Evolutionary conservation across 345 rosid genomes (phyloP), one percentile per base, ranked within the genome.

Genomic region (Corchorus olitorius): DNA sequence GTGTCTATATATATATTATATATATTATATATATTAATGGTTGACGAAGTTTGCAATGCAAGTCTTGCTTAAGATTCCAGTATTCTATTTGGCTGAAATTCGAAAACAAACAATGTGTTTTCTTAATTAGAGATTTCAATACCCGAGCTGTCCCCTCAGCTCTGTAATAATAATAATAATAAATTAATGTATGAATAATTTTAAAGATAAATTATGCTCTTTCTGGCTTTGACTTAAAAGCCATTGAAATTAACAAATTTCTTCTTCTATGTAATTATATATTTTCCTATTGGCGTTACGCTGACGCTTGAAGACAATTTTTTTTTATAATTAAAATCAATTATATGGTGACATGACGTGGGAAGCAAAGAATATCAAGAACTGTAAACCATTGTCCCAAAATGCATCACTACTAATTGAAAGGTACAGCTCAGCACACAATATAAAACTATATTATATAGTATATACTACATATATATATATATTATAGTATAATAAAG

Each of bases 41-140:
- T 70, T 70, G 74, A 70, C 74, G 74, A 70, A 35, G 49, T 17
- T 17, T 53, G 74, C 74, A 70, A 70, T n/a, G 74, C 74, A 53
- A 70, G 45, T 0, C 7, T 66, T 14, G 60, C 41, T 7, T 3
- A 52, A 52, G 74, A 53, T 70, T 70, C 74, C 45, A 52, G 27
- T 27, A 27, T 11, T 49, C 61, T 15, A 9, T 49, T 52, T 33
- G 60, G 46, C 60, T 33, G 74, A 70, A 70, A 70, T 58, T 12
- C 70, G 53, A 52, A 65, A 52, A 65, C 70, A 65, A 27, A 65
- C 71, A 54, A 53, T 6, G 62, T n/a, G 43, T 70, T 70, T 70
- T 70, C 39, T 13, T 20, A 27, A 27, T 27, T 27, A 12, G n/a
- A 35, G 37, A 20, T 33, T 49, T 50, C 6, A 33, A 70, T 8